A percentile compares a stretch with the other conserved stretches of the same genome.
These are phyloP conservation scores for Psophocarpus tetragonolobus DNA, from an alignment of 306 rosid genomes.

Conservation along the genomic window DNA sequence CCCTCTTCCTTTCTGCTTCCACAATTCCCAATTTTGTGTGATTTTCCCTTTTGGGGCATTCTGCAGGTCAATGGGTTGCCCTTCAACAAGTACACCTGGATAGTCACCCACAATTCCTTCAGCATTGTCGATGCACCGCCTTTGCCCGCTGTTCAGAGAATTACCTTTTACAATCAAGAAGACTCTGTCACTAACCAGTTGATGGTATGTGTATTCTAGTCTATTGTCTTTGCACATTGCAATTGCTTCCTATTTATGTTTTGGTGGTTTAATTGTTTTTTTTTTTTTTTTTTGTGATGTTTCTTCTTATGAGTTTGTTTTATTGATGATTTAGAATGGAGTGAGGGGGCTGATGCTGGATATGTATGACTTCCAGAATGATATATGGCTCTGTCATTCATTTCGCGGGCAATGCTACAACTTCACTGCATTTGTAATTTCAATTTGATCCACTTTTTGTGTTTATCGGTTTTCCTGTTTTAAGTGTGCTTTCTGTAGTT, in stretches of 20 bases:
- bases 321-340: slow-evolving; percentile 70
- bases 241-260: slow-evolving; percentile 14
- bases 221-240: not conserved
- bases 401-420: slow-evolving; percentile 92
- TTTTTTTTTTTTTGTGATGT: slow-evolving; percentile 18
- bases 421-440: slow-evolving; percentile 97
- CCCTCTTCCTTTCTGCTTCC: not conserved
- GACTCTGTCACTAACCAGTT: slow-evolving; percentile 87
- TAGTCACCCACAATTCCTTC: slow-evolving; percentile 91
- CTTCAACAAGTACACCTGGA: slow-evolving; percentile 92
- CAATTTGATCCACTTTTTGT: slow-evolving; percentile 41
- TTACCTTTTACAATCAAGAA: slow-evolving; percentile 93
- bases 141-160: slow-evolving; percentile 77
- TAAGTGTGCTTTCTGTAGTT: not conserved
- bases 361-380: slow-evolving; percentile 89
- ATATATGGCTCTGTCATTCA: slow-evolving; percentile 99
- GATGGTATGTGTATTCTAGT: slow-evolving; percentile 53
- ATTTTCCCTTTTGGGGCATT: slow-evolving; percentile 28
- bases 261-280: not conserved
- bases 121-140: slow-evolving; percentile 92
- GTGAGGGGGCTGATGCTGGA: slow-evolving; percentile 99
- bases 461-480: not conserved
- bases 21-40: not conserved
- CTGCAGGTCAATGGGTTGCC: slow-evolving; percentile 83
- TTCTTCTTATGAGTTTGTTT: slow-evolving; percentile 27